These are phyloP conservation scores for Psidium friedrichsthalianum DNA, from an alignment of 345 rosid species.

Conservation along the genomic window DNA sequence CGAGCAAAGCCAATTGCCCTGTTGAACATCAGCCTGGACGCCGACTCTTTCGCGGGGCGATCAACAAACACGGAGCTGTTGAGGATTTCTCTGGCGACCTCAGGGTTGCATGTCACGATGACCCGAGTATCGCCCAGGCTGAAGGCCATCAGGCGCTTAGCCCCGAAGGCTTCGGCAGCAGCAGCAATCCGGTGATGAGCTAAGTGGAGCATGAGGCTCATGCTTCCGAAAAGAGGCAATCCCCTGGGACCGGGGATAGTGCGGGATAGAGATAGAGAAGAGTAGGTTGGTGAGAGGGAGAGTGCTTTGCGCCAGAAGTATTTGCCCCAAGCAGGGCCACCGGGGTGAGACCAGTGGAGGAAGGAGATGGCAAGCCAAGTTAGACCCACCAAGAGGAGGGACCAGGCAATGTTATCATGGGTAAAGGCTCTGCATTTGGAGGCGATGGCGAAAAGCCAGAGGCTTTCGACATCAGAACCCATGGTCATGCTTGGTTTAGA, in stretches of 20 bases:
- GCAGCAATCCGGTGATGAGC: constrained; percentile 39
- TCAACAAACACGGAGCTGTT: constrained; percentile 37
- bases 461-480: neutral
- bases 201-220: constrained; percentile 30
- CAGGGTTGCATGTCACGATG: constrained; percentile 30
- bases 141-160: constrained; percentile 37
- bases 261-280: neutral
- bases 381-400: constrained; percentile 6
- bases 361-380: constrained; percentile 18
- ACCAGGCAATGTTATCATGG: constrained; percentile 2
- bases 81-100: constrained; percentile 39
- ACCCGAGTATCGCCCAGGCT: constrained; percentile 36
- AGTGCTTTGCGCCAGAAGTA: neutral
- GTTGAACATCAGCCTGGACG: constrained; percentile 34
- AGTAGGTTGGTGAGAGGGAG: neutral
- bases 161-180: constrained; percentile 13
- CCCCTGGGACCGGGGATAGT: constrained; percentile 40
- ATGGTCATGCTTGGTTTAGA: neutral
- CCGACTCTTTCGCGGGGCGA: constrained; percentile 47
- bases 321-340: constrained; percentile 48
- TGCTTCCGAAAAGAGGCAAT: constrained; percentile 36
- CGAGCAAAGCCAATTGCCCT: constrained; percentile 50
- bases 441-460: constrained; percentile 12
- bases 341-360: constrained; percentile 28
- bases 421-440: constrained; percentile 20